Evolutionary conservation across 1,284 basidiomycete genomes (phyloP), one percentile per base, ranked within the genome.

Genomic region (Sphagnurus paluster): DNA sequence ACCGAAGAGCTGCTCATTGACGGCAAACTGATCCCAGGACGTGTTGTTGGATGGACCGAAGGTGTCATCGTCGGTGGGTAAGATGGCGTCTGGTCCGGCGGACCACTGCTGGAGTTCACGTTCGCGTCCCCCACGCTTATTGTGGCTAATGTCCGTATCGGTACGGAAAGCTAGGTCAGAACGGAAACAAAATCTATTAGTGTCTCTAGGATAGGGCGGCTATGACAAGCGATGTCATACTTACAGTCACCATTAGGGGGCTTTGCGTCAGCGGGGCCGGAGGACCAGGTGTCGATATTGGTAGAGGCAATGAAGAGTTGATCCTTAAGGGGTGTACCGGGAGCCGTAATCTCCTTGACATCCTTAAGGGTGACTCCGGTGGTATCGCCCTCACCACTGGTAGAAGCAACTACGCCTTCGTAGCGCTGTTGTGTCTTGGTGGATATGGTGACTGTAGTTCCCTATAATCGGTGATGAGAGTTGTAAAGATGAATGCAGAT

Each of bases 21-120:
- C 90, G 32, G 87, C 87, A 60, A 99, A 99, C 70, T 99, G 96
- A 66, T 99, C 95, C 96, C 97, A 99, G 0, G 74, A 70, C 35
- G 69, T 66, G 47, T 67, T 71, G 29, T 52, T 66, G 9, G 78
- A 66, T 13, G 76, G 61, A 3, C 83, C 85, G 53, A 91, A 89
- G 0, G 87, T 90, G 41, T 80, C 52, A 41, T 88, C 86, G 59
- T 89, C 86, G 41, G 69, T 72, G 40, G 64, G 62, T 3, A 56
- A 3, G 24, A 54, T 34, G 2, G 57, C 54, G 49, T 71, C 66
- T 5, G 53, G 54, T 23, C 65, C 59, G 23, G 79, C 62, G 41
- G 80, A 75, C 93, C 93, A 96, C 5, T 87, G 85, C 62, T 93
- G 84, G 35, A 96, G 73, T 58, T 93, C 91, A 44, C 92, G 87